Conservation (phyloP, 306 rosid species). For the Dalbergia cochinchinensis region DNA sequence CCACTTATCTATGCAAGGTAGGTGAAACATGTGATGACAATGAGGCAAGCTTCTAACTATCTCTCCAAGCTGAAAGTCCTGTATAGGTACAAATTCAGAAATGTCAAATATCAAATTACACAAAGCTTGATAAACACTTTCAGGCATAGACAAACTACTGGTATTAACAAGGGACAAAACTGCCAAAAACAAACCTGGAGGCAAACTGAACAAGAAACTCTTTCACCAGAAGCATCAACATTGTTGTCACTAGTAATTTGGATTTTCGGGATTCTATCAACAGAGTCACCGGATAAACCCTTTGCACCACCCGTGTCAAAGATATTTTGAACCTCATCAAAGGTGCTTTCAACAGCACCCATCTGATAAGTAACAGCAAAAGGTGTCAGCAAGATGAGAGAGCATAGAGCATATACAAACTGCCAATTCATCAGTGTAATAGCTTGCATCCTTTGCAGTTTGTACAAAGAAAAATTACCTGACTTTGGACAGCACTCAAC, state of each 20-base stretch:
- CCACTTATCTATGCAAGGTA: slow-evolving; percentile 99
- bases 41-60: slow-evolving; percentile 95
- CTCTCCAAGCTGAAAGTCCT: slow-evolving; percentile 97
- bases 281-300: slow-evolving; percentile 87
- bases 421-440: slow-evolving; percentile 4
- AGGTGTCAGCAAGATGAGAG: slow-evolving; percentile 44
- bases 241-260: slow-evolving; percentile 70
- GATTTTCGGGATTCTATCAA: slow-evolving; percentile 88
- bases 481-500: slow-evolving; percentile 99
- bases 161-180: background rate
- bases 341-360: slow-evolving; percentile 89
- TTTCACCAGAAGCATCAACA: slow-evolving; percentile 81
- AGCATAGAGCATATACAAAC: slow-evolving; percentile 21
- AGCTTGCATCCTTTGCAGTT: background rate
- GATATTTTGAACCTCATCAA: slow-evolving; percentile 87
- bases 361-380: slow-evolving; percentile 61
- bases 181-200: slow-evolving; percentile 73
- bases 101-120: slow-evolving; percentile 36
- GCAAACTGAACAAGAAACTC: slow-evolving; percentile 93
- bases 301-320: slow-evolving; percentile 87
- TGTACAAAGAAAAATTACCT: slow-evolving; percentile 65
- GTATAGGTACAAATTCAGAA: slow-evolving; percentile 47
- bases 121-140: background rate
- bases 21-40: slow-evolving; percentile 97
- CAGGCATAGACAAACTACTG: background rate